phyloP scores from a whole-genome alignment of 208 protist species.

The Crithidia fasciculata region DNA sequence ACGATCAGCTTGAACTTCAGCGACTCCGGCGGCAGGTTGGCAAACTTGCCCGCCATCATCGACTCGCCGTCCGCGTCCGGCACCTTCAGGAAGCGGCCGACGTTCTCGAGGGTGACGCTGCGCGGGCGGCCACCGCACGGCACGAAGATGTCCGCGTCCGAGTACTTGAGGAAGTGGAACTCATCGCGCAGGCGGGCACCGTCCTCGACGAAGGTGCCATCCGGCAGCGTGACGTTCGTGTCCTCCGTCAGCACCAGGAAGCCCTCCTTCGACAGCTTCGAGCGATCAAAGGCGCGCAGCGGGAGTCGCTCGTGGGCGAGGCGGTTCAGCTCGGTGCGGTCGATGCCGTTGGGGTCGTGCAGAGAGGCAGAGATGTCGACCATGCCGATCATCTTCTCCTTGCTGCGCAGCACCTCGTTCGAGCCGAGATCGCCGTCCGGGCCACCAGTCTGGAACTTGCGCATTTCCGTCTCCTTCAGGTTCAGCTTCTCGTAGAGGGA shows the following conservation, averaged over 20 bases:
- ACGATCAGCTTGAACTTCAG: conserved; percentile 95
- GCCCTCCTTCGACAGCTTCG: conserved; percentile 85
- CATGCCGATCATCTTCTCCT: conserved; percentile 93
- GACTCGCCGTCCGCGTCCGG: conserved; percentile 63
- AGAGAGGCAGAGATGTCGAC: conserved; percentile 95
- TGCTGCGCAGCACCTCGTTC: conserved; percentile 95
- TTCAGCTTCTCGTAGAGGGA: conserved; percentile 87
- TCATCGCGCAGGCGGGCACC: conserved; percentile 90
- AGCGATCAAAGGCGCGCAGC: conserved; percentile 86
- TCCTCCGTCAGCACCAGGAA: conserved; percentile 93
- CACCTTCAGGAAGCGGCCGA: conserved; percentile 82
- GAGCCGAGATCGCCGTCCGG: conserved; percentile 97
- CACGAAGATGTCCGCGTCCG: conserved; percentile 94
- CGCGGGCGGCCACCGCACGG: conserved; percentile 96
- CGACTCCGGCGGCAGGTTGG: conserved; percentile 46
- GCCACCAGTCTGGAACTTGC: conserved; percentile 96
- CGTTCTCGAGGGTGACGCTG: conserved; percentile 93
- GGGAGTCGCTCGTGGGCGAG: conserved; percentile 84
- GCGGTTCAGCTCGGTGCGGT: conserved; percentile 86
- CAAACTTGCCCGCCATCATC: conserved; percentile 69
- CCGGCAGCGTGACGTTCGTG: conserved; percentile 87
- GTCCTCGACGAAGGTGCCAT: conserved; percentile 75
- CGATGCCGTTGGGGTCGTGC: conserved; percentile 93
- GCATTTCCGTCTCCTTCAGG: conserved; percentile 86
- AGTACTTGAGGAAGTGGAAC: conserved; percentile 93